Base-by-base conservation (phyloP, 371 early-diverging fungal species). In the Mucor irregularis region DNA sequence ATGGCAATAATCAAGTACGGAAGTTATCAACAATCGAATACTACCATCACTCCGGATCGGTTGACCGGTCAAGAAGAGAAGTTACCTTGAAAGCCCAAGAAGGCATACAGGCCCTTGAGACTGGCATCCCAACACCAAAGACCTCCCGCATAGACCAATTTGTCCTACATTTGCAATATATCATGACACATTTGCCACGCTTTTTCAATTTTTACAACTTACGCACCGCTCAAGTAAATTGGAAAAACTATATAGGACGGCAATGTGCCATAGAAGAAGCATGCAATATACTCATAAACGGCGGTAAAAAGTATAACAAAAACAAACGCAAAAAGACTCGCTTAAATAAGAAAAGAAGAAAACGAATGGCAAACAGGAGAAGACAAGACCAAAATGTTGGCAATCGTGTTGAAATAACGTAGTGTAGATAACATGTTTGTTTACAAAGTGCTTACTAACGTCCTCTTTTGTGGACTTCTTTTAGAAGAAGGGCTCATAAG, bases 1-100 rank as follows among this genome's bases (percentile, higher is more conserved):
- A 50, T 50, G 51, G 51, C 4, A 21, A n/a, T 37, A 29, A 35
- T 50, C 28, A 50, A 5, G 13, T 50, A 13, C 38, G 38, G 14
- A 13, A 21, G 5, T 28, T 49, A 6, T 34, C 35, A 10, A 9
- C 10, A 6, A 4, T n/a, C 4, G 35, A 34, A 13, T 34, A 34
- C 13, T 1, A 34, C 11, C 10, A 11, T 9, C 10, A 14, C 14
- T 14, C 4, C 35, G 35, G 35, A 9, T 5, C 4, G 4, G 1
- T 34, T 13, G n/a, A 34, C 1, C 35, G 35, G 4, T n/a, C 10
- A 13, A 34, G n/a, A 34, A 5, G 4, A 34, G 35, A 34, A 34
- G 0, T 34, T 14, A 13, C n/a, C n/a, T n/a, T n/a, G n/a, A n/a
- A n/a, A n/a, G n/a, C n/a, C n/a, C n/a, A n/a, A n/a, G n/a, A n/a